These are phyloP conservation scores for Aspergillus melleus DNA, from an alignment of 2,329 filamentous ascomycete species.

Conservation along the genomic window DNA sequence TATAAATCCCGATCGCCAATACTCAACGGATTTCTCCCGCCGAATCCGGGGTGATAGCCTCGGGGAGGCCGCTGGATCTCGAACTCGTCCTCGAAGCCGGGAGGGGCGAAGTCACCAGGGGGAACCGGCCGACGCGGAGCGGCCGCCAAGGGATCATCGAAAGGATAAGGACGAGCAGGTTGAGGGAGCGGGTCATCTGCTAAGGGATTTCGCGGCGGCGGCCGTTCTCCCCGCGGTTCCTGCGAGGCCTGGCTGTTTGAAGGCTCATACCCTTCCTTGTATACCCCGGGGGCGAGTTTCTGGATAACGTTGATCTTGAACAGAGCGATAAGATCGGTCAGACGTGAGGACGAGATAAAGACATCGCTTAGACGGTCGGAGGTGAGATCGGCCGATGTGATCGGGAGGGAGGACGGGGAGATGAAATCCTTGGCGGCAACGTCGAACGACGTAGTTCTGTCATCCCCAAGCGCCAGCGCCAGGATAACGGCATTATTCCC, in stretches of 20 bases:
- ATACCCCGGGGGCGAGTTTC: constrained; percentile 73
- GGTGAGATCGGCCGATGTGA: constrained; percentile 38
- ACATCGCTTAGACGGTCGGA: constrained; percentile 50
- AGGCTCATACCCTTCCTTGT: constrained; percentile 78
- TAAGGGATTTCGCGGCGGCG: constrained; percentile 47
- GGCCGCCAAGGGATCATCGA: constrained; percentile 64
- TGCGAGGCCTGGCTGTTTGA: constrained; percentile 27
- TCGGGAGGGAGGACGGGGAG: constrained; percentile 59
- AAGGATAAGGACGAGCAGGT: constrained; percentile 68
- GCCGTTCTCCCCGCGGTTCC: constrained; percentile 44
- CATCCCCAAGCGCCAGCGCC: constrained; percentile 75
- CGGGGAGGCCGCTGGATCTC: constrained; percentile 72
- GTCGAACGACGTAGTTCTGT: constrained; percentile 78
- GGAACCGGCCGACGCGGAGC: constrained; percentile 64
- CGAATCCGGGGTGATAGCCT: constrained; percentile 42
- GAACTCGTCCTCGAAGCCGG: constrained; percentile 90
- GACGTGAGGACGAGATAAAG: constrained; percentile 71
- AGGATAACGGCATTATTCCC: constrained; percentile 82
- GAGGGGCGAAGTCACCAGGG: constrained; percentile 74
- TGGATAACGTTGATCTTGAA: constrained; percentile 81
- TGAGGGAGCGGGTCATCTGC: constrained; percentile 55
- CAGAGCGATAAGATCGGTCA: constrained; percentile 68
- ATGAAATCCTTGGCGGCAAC: constrained; percentile 73
- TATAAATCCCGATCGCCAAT: constrained; percentile 88
- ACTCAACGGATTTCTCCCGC: constrained; percentile 60